These are phyloP conservation scores for Neurospora sublineolata DNA, from an alignment of 495 filamentous ascomycete genomes.

Conservation along the genomic window DNA sequence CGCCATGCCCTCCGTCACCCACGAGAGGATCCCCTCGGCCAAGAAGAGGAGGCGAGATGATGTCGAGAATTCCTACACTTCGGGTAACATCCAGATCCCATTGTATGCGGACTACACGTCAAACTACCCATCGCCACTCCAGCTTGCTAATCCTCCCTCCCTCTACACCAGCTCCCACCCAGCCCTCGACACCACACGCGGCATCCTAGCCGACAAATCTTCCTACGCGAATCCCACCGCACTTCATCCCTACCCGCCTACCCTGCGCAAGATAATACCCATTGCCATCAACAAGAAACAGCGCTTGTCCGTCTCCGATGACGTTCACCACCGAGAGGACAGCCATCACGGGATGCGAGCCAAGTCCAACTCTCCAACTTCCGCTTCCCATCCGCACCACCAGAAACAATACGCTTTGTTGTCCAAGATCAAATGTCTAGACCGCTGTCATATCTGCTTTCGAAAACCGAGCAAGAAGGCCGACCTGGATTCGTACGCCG, in stretches of 20 bases:
- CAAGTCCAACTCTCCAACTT: background rate
- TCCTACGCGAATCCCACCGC: constrained; percentile 6
- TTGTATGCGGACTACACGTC: constrained; percentile 18
- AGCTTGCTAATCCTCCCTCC: background rate
- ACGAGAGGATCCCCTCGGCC: constrained; percentile 16
- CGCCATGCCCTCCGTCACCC: constrained; percentile 23
- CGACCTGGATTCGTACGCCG: constrained; percentile 36
- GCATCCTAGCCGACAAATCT: constrained; percentile 2
- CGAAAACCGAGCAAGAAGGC: constrained; percentile 36
- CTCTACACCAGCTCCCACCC: constrained; percentile 10
- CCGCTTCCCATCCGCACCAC: constrained; percentile 1
- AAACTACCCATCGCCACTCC: background rate
- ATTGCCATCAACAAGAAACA: constrained; percentile 24
- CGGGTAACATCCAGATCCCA: constrained; percentile 15
- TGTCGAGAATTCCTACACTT: constrained; percentile 1
- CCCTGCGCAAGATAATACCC: constrained; percentile 21
- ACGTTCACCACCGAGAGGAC: constrained; percentile 3
- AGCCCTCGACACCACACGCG: constrained; percentile 1
- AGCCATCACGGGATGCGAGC: background rate
- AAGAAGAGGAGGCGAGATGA: constrained; percentile 36
- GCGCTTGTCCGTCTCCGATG: constrained; percentile 6
- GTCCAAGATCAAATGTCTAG: constrained; percentile 9
- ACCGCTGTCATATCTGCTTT: constrained; percentile 38
- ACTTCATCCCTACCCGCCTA: constrained; percentile 6
- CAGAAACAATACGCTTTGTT: background rate